Evolutionary conservation across 2,329 filamentous ascomycete species (phyloP), one percentile per base, ranked within the genome.

Genomic region (Aspergillus viridinutans): DNA sequence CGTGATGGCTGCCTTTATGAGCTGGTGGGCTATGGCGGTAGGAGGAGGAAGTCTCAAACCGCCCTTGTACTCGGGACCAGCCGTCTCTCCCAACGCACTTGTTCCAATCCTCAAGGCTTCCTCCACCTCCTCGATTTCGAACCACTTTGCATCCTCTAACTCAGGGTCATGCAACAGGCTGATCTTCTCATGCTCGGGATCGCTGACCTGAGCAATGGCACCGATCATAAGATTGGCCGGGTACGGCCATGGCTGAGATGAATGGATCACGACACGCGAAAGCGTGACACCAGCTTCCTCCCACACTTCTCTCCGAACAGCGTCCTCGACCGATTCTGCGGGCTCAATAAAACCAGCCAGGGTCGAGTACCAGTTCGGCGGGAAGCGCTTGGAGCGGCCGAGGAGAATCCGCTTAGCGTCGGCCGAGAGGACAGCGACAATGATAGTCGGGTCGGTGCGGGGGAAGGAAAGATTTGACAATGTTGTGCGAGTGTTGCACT

Each of bases 391-490:
- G 69, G 90, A 86, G 14, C 94, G 87, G 40, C 94, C 94, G 0
- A 99, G 87, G 7, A 99, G 84, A 42, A 96, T 77, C 59, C 85
- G 85, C 63, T 87, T 83, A 51, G 89, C 89, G 65, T 95, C 90
- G 52, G 87, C 81, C 53, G 89, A 95, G 32, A 97, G 84, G 10
- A 97, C 88, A 0, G 92, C 93, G 77, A 95, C 92, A 76, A 99
- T 99, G 72, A 97, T 92, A 28, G 91, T 96, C 1, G 92, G 92
- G 67, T 97, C 92, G 1, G 93, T 97, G 52, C 92, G 85, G 2
- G 93, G 93, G 80, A 97, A 97, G 69, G 83, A 88, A 53, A 97
- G 81, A 75, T 99, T 99, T 32, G 92, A 96, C 49, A 99, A 78
- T 26, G 90, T 92, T 42, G 85, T 88, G 54, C 94, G 85, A 0